Evolutionary conservation across 176 grass and related monocot genomes (phyloP).

Genomic region (Avena insularis): DNA sequence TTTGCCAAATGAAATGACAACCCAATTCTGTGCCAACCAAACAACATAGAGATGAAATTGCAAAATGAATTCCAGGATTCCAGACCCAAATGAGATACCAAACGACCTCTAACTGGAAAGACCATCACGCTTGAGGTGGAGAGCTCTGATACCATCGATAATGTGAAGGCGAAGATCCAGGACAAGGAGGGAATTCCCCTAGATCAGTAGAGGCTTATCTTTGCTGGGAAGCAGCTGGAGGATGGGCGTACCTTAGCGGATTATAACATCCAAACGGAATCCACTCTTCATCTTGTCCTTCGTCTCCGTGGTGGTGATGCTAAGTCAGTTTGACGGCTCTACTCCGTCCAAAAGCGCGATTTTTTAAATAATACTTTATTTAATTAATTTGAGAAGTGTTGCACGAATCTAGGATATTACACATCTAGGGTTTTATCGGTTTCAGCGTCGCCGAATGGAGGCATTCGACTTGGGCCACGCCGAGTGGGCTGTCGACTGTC

Average conservation of each 20-base stretch:
- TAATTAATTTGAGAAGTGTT: too few species aligned
- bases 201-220: conserved; percentile 49
- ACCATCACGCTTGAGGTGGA: conserved; percentile 43
- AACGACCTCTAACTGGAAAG: conserved; percentile 29
- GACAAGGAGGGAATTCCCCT: conserved; percentile 47
- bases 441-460: too few species aligned
- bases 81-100: too few species aligned
- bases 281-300: conserved; percentile 51
- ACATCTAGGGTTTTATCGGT: too few species aligned
- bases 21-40: too few species aligned
- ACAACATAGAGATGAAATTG: too few species aligned
- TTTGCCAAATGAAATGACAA: too few species aligned
- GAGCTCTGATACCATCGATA: conserved; percentile 45
- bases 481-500: too few species aligned
- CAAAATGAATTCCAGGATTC: too few species aligned
- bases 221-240: conserved; percentile 43
- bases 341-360: background rate
- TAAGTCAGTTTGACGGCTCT: background rate
- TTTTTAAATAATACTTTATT: too few species aligned
- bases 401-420: too few species aligned
- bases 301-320: conserved; percentile 26
- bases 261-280: conserved; percentile 59
- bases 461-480: too few species aligned
- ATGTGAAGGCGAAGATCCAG: conserved; percentile 47
- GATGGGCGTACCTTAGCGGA: conserved; percentile 46